Evolutionary conservation across 2,329 filamentous ascomycete genomes (phyloP).

Genomic region (Leptosphaerulina australis): DNA sequence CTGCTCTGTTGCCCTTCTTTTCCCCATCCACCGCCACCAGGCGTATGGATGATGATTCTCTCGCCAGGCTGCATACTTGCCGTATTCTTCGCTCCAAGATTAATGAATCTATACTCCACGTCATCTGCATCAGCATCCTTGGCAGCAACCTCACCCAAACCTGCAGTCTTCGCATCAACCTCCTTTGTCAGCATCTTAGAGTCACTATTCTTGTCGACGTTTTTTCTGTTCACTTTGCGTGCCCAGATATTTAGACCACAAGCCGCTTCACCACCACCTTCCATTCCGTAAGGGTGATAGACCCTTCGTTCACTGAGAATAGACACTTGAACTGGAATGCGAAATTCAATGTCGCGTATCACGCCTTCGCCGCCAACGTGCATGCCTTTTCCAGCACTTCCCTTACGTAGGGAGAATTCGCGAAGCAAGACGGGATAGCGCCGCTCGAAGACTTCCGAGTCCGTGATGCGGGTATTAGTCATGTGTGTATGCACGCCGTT

Average conservation of each 20-base stretch:
- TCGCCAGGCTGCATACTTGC: slow-evolving; percentile 78
- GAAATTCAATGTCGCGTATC: slow-evolving; percentile 79
- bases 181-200: slow-evolving; percentile 28
- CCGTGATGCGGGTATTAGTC: slow-evolving; percentile 86
- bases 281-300: slow-evolving; percentile 79
- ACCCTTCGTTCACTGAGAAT: slow-evolving; percentile 80
- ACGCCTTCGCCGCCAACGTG: slow-evolving; percentile 78
- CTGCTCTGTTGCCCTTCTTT: slow-evolving; percentile 62
- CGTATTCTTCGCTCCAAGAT: slow-evolving; percentile 79
- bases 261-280: slow-evolving; percentile 77
- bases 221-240: slow-evolving; percentile 61
- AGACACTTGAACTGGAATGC: slow-evolving; percentile 75
- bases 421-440: slow-evolving; percentile 76
- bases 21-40: slow-evolving; percentile 81
- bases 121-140: slow-evolving; percentile 44
- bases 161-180: slow-evolving; percentile 48
- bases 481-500: slow-evolving; percentile 82
- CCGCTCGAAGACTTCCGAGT: slow-evolving; percentile 78
- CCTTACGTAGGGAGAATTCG: slow-evolving; percentile 69
- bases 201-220: slow-evolving; percentile 34
- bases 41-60: slow-evolving; percentile 76
- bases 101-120: slow-evolving; percentile 67
- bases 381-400: slow-evolving; percentile 68
- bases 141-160: slow-evolving; percentile 38
- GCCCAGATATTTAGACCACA: slow-evolving; percentile 90